Evolutionary conservation across 495 filamentous ascomycete species (phyloP), one percentile per base, ranked within the genome.

Genomic region (Neurospora sublineolata): DNA sequence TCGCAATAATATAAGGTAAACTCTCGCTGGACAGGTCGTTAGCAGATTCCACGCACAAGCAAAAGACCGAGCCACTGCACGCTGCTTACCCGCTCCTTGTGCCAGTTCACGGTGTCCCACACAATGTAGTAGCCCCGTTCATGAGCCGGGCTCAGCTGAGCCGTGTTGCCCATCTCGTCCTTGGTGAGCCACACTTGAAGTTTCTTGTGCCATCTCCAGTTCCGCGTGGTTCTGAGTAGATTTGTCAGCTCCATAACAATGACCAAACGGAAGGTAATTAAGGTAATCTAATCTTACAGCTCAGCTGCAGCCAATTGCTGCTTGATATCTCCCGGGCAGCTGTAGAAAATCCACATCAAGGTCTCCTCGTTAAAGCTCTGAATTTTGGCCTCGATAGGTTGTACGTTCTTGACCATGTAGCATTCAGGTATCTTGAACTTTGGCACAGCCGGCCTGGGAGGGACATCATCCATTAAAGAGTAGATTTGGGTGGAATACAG

Each of bases 321-420:
- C 81, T 93, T 87, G 72, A 92, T 85, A 77, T 97, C 93, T 39
- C 89, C 83, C 3, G 93, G 92, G 81, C 92, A 91, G 81, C 90
- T 93, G 83, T 97, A 97, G 84, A 97, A 97, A 73, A 97, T 95
- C 83, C 90, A 94, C 79, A 97, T 93, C 70, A 97, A 84, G 0
- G 93, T 96, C 79, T 97, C 94, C 72, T 97, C 93, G 73, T 90
- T 91, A 82, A 97, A 96, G 69, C 89, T 91, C 18, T 85, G 83
- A 64, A 97, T 91, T 74, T 94, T 92, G 69, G 88, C 87, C 64
- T 92, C 88, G 23, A 97, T 84, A 18, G 89, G 87, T 75, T 93
- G 92, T 38, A 96, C 91, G 76, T 97, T 97, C 74, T 88, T 89
- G 30, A 97, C 94, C 67, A 86, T 89, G 79, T 97, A 97, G 79